A percentile compares a stretch with the other conserved stretches of the same genome.
Evolutionary conservation across 495 filamentous ascomycete species (phyloP).

Genomic region (Apiosordaria backusii): DNA sequence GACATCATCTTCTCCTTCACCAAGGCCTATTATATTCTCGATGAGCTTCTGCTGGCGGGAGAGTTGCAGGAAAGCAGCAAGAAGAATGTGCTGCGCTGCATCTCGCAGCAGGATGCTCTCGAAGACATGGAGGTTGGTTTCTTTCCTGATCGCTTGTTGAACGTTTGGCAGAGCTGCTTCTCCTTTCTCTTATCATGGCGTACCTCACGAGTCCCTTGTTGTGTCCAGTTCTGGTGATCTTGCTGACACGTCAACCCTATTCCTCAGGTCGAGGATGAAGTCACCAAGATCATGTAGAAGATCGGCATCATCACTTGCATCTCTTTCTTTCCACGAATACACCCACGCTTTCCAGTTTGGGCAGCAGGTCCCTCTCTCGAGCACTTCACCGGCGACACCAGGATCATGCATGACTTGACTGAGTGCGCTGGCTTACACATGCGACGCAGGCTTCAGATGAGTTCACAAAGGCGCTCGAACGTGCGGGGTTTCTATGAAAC

Average conservation of each 20-base stretch:
- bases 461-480: constrained; percentile 37
- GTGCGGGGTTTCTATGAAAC: constrained; percentile 39
- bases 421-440: constrained; percentile 19
- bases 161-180: constrained; percentile 9
- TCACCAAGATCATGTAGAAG: constrained; percentile 90
- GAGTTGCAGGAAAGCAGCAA: constrained; percentile 99
- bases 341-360: constrained; percentile 5
- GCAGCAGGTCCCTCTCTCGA: constrained; percentile 10
- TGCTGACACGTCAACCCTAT: constrained; percentile 53
- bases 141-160: background rate
- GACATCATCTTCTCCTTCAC: constrained; percentile 95
- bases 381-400: background rate
- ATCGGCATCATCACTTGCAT: constrained; percentile 27
- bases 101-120: constrained; percentile 88
- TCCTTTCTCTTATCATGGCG: constrained; percentile 1
- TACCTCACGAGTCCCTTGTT: background rate
- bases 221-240: constrained; percentile 16
- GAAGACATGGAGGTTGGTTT: constrained; percentile 95
- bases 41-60: constrained; percentile 93
- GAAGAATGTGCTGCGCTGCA: constrained; percentile 94
- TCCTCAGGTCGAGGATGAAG: constrained; percentile 88
- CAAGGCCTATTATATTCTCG: constrained; percentile 95
- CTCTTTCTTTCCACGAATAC: constrained; percentile 9
- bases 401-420: background rate
- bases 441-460: constrained; percentile 35